Base-by-base conservation (phyloP, 345 rosid species). In the Corymbia maculata region DNA sequence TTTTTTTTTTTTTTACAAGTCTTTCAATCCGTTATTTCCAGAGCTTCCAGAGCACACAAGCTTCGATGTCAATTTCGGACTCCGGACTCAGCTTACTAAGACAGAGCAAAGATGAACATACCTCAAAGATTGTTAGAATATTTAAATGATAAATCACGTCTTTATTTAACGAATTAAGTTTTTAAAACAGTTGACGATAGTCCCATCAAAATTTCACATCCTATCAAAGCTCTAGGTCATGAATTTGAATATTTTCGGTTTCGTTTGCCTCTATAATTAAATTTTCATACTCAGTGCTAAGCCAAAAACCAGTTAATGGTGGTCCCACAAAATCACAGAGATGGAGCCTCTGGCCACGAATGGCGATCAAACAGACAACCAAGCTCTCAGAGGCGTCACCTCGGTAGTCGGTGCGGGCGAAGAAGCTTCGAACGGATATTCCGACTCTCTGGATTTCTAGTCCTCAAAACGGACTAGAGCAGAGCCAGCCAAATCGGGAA, bases 1-100 rank as follows among this genome's bases (percentile, higher is more conserved):
- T 57, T 1, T 28, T 22, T 24, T 57, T 24, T 57, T 57, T 28
- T 57, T 9, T 5, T 28, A 21, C 0, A 57, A 21, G 64, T 0
- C 64, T 57, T 28, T 57, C 64, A 28, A 12, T 57, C 64, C 13
- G 22, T 22, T 2, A 57, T 22, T 57, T 4, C 64, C 28, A 22
- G 0, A 57, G 9, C 28, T 57, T 4, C 64, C 28, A 22, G 0
- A 57, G 9, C 28, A 22, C 64, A 57, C 28, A 57, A 57, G 28
- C 64, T 57, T 22, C 0, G n/a, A 26, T 59, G n/a, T n/a, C n/a
- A n/a, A n/a, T n/a, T n/a, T n/a, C n/a, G n/a, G n/a, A n/a, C n/a
- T n/a, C 24, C 14, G 30, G 3, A 59, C 30, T 59, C 66, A 59
- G 66, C 30, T 59, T 59, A 26, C 30, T 24, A 26, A 59, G 24